Conservation (phyloP, 257 asterid species). For the Nemophila menziesii region DNA sequence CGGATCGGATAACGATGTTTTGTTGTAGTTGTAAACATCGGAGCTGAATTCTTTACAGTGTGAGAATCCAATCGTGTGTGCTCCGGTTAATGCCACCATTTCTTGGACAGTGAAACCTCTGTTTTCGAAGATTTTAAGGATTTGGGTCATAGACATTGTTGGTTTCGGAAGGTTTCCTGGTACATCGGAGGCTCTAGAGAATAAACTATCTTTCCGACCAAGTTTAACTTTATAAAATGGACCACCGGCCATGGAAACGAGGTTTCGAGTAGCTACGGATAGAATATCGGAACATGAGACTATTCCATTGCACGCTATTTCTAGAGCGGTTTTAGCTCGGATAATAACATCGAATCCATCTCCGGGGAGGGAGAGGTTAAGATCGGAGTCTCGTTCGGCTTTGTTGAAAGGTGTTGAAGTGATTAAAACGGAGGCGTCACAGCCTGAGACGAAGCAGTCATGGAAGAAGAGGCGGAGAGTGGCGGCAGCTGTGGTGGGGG, state of each 20-base stretch:
- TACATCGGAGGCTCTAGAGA: constrained; percentile 35
- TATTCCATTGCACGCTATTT: constrained; percentile 70
- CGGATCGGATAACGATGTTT: constrained; percentile 40
- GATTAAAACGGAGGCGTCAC: constrained; percentile 83
- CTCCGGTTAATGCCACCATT: constrained; percentile 82
- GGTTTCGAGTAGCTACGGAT: constrained; percentile 73
- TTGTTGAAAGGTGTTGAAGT: constrained; percentile 69
- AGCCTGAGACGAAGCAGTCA: constrained; percentile 74
- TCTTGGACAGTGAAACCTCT: constrained; percentile 58
- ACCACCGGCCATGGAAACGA: constrained; percentile 74
- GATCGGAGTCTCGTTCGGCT: constrained; percentile 89
- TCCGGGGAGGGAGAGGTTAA: constrained; percentile 90
- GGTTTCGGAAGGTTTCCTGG: constrained; percentile 69
- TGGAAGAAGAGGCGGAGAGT: constrained; percentile 92
- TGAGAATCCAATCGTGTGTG: constrained; percentile 92
- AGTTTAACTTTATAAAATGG: constrained; percentile 52
- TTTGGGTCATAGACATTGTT: constrained; percentile 45
- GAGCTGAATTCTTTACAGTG: constrained; percentile 84
- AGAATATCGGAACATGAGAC: constrained; percentile 92
- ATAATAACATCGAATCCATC: constrained; percentile 87
- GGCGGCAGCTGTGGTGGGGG: constrained; percentile 97
- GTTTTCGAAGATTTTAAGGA: constrained; percentile 40
- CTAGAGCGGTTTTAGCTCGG: constrained; percentile 80
- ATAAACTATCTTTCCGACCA: constrained; percentile 58
- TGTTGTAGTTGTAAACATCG: constrained; percentile 52